Evolutionary conservation across 2,329 filamentous ascomycete genomes (phyloP), one percentile per base, ranked within the genome.

Genomic region (Cladophialophora carrionii): DNA sequence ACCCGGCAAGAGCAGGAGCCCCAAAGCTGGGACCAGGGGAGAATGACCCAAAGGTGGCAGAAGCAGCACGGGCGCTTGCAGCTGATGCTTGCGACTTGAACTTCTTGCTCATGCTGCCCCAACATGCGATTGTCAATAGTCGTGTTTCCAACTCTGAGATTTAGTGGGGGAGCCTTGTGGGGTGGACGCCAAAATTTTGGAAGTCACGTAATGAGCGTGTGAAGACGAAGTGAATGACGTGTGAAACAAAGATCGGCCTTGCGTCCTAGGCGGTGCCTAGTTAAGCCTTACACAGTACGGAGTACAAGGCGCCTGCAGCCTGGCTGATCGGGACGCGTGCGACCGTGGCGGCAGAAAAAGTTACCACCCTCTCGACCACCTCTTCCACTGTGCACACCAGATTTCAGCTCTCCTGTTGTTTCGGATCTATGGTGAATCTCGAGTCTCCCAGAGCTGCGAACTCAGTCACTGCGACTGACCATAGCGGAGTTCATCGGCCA

Each of bases 81-180:
- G 86, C 86, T 72, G 85, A 88, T 68, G 86, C 86, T 72, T 87
- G 84, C 24, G 83, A 82, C 73, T 85, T 88, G 79, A 84, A 84
- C 73, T 84, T 85, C 78, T 85, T 88, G 75, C 84, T 87, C 84
- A 85, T 87, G 72, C 75, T 71, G 64, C 61, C 46, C 49, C 14
- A 51, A 43, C 8, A 34, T 54, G 29, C 8, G 24, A 32, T 54
- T 8, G 52, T 54, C 26, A 17, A 53, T 12, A 12, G 8, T 9
- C 6, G 26, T 20, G 26, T 32, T 32, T 17, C 26, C 26, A 24
- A 22, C n/a, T 10, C 17, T 52, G 52, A 26, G 9, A 51, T 29
- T 52, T 22, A 20, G 37, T 5, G 29, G 10, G 46, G 57, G 17
- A 60, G 31, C 48, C 46, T 37, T 20, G 46, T 26, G 57, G 48